Base-by-base conservation (phyloP, 495 filamentous ascomycete genomes). In the Penicillium lividum region DNA sequence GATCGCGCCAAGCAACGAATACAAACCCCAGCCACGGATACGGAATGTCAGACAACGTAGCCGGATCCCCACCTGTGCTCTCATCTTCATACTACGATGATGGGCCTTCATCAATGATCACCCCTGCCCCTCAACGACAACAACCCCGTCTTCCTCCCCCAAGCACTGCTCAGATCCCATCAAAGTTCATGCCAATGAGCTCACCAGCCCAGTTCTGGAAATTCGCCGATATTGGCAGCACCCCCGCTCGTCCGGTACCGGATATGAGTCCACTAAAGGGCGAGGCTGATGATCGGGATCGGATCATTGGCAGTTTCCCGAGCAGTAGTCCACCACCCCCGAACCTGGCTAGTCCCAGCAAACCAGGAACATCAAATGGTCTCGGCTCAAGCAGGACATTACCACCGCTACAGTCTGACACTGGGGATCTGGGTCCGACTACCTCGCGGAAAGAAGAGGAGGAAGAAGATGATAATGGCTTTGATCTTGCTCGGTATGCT, bases 191-290 rank as follows among this genome's bases (percentile, higher is more conserved):
- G 85, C 90, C 92, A 16, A 92, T 93, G 68, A 93, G 89, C 68
- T 95, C 90, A 22, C 94, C 94, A 0, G 94, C 95, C n/a, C 92
- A 93, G 18, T 98, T 97, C 75, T 98, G 93, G 93, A 95, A 91
- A 66, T 94, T 89, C 67, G 85, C 74, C 33, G 70, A 76, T 59
- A 74, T 77, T 82, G 85, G 87, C 10, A 92, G 85, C 72, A 97
- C 92, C 1, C 92, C 93, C 38, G 84, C 89, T 3, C 83, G 84
- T 57, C 80, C 84, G 1, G 76, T 79, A 31, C 73, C 79, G 9
- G 85, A 89, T 43, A 76, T 83, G 71, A 89, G 82, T 62, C 84
- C 86, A 6, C 51, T 83, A n/a, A 84, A 82, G 67, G 73, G 77
- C 8, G 73, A 79, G 44, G 58, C 81, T 60, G 73, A 66, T 22